A percentile compares a stretch with the other conserved stretches of the same genome.
These are phyloP conservation scores for Jamesozyma piceae DNA, from an alignment of 805 yeast species.

Conservation along the genomic window DNA sequence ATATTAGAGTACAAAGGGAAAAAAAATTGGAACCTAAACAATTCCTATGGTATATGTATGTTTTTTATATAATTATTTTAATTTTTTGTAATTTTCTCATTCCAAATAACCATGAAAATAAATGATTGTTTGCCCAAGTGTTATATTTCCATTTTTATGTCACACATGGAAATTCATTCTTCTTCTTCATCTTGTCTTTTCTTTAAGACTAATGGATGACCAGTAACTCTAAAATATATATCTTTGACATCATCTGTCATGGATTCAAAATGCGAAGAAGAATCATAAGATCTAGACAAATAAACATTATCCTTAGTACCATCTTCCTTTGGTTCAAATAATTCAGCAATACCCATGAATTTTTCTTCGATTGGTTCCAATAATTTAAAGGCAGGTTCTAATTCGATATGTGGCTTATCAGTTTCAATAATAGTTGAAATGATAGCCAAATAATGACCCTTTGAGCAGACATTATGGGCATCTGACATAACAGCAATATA, in stretches of 20 bases:
- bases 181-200: constrained; percentile 40
- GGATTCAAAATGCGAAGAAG: constrained; percentile 89
- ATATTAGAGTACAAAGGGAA: no score
- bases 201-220: constrained; percentile 82
- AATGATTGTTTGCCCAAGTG: no score
- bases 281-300: constrained; percentile 84
- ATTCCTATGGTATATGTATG: no score
- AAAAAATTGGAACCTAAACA: no score
- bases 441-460: constrained; percentile 85
- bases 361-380: constrained; percentile 74
- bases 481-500: constrained; percentile 85
- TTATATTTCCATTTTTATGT: no score
- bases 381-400: constrained; percentile 87
- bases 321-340: constrained; percentile 78
- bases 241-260: constrained; percentile 96
- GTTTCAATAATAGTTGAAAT: constrained; percentile 93
- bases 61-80: no score
- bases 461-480: constrained; percentile 82
- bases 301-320: constrained; percentile 73
- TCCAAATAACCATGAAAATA: no score
- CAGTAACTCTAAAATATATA: constrained; percentile 82
- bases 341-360: constrained; percentile 87
- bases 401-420: constrained; percentile 80
- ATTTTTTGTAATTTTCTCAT: no score
- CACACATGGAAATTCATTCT: background rate